Conservation (phyloP, 1,139 yeast species). For the Zygosaccharomyces sapae region DNA sequence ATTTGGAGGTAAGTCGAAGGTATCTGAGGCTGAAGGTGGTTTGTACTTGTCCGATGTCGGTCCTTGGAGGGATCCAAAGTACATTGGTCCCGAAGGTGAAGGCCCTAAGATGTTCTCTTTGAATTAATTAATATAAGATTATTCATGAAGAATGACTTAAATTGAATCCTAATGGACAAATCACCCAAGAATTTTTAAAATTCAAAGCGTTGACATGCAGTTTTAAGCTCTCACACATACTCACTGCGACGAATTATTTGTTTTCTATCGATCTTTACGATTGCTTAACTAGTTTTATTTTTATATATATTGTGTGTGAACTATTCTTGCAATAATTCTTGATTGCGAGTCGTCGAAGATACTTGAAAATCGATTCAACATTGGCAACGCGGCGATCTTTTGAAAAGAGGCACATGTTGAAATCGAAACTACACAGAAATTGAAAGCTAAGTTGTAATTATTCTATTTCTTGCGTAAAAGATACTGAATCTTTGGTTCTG, state of each 20-base stretch:
- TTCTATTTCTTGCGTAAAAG: no score
- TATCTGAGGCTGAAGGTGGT: conserved; percentile 65
- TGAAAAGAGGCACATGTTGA: no score
- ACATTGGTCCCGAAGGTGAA: conserved; percentile 82
- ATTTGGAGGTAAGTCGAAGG: conserved; percentile 79
- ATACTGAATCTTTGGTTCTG: background rate
- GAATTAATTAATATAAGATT: conserved; percentile 15
- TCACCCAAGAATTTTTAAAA: no score
- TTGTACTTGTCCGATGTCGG: conserved; percentile 87
- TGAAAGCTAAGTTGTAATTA: no score
- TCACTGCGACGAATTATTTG: background rate
- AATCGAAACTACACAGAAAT: no score
- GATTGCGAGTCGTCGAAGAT: background rate
- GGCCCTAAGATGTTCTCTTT: conserved; percentile 57
- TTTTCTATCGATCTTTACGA: background rate
- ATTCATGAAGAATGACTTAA: background rate
- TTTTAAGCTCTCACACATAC: background rate
- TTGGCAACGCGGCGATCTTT: background rate
- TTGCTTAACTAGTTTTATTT: background rate
- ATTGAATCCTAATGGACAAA: background rate
- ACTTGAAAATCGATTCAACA: background rate
- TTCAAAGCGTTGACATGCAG: background rate
- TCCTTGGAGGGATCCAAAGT: conserved; percentile 92
- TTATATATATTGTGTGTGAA: background rate
- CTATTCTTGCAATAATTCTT: background rate